Base-by-base conservation (phyloP, 2,329 filamentous ascomycete genomes). In the Penicillium griseofulvum region DNA sequence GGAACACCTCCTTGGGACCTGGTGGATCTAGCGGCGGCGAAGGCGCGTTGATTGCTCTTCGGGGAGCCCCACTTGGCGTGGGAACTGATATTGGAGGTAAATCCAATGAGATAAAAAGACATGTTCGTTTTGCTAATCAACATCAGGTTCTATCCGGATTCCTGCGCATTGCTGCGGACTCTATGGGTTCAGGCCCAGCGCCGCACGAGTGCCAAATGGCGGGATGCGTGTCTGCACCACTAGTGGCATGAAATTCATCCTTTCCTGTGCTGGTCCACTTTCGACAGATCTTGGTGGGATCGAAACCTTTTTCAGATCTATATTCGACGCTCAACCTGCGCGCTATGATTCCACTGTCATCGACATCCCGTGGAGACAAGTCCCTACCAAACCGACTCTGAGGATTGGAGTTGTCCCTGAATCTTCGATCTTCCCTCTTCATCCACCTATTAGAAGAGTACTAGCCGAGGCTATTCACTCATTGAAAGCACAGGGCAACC, bases 21-120 rank as follows among this genome's bases (percentile, higher is more conserved):
- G 74, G 74, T 22, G 73, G 74, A 2, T 71, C 68, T 14, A 74
- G 71, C 14, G 73, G 73, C 16, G 74, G 73, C 43, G 87, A 89
- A 65, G 81, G 81, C 2, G 86, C 87, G 0, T 74, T 89, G 1
- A 78, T 89, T 29, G 73, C 77, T 0, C 80, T 88, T 54, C 71
- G 73, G 14, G 87, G 86, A n/a, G 85, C 81, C 50, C 78, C 80
- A 0, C 52, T 87, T 0, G 87, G 87, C 5, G 76, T 87, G 0
- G 85, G 85, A 1, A 85, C 84, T 1, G 85, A 88, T 57, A 87
- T 87, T 51, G 80, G 80, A 8, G 64, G 64, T 64, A 55, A 22
- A 52, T 67, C 14, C 3, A 5, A 29, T 33, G 36, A 9, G 19
- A 36, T 6, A 5, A 12, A 8, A 3, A 5, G 6, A 19, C 9